Conservation (phyloP, 805 yeast species). For the Cyberlindnera americana region DNA sequence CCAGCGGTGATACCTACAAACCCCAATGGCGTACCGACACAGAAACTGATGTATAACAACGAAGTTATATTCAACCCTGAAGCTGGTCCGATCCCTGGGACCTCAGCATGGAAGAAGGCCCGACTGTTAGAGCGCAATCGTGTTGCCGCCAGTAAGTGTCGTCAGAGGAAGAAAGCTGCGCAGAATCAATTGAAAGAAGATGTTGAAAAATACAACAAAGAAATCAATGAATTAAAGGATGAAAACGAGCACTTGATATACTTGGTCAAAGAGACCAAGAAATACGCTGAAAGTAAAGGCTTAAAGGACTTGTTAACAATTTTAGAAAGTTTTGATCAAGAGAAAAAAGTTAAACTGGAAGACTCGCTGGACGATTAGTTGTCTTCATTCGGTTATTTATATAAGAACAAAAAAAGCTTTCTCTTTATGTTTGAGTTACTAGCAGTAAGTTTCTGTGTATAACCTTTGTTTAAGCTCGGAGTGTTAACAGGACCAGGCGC, state of each 20-base stretch:
- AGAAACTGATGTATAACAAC: constrained; percentile 44
- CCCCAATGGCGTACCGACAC: constrained; percentile 35
- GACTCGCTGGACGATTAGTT: too few relatives aligned
- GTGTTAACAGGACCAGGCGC: too few relatives aligned
- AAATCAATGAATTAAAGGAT: constrained; percentile 37
- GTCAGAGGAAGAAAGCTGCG: constrained; percentile 65
- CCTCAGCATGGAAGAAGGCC: constrained; percentile 67
- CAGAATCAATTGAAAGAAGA: constrained; percentile 65
- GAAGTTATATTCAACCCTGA: constrained; percentile 48
- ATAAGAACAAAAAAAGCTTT: too few relatives aligned
- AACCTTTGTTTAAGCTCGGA: too few relatives aligned
- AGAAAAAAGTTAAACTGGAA: too few relatives aligned
- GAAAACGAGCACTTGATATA: constrained; percentile 27
- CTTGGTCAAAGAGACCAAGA: constrained; percentile 6
- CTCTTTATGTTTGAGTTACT: constrained; percentile 10
- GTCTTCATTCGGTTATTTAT: background rate
- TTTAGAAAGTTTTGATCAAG: too few relatives aligned
- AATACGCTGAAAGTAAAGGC: constrained; percentile 3
- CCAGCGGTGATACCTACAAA: constrained; percentile 14
- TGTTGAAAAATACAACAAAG: constrained; percentile 44
- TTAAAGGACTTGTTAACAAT: constrained; percentile 2
- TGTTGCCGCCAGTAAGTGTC: constrained; percentile 66
- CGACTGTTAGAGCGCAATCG: constrained; percentile 58
- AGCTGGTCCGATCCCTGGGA: constrained; percentile 59
- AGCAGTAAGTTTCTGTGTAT: constrained; percentile 7